Conservation (phyloP, 2,329 filamentous ascomycete species). For the Phyllosticta capitalensis region DNA sequence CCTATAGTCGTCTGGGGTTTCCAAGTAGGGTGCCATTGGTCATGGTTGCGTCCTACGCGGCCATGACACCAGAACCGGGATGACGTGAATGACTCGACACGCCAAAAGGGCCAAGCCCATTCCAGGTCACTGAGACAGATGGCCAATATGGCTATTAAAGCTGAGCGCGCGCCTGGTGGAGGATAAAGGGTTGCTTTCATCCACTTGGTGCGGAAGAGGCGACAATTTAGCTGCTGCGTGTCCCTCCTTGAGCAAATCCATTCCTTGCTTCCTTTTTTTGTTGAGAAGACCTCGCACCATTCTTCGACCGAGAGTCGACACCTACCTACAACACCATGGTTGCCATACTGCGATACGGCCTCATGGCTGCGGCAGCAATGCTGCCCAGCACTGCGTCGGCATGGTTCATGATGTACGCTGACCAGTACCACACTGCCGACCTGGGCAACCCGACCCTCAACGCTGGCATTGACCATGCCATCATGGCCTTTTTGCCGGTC, state of each 20-base stretch:
- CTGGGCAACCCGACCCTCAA: conserved; percentile 9
- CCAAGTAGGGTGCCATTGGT: background rate
- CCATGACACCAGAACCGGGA: background rate
- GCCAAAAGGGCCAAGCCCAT: background rate
- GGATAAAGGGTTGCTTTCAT: background rate
- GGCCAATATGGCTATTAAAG: background rate
- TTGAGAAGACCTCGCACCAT: background rate
- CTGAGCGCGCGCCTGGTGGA: background rate
- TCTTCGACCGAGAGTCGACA: background rate
- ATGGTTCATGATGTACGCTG: conserved; percentile 9
- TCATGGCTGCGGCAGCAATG: background rate
- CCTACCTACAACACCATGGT: background rate
- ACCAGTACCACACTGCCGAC: conserved; percentile 2
- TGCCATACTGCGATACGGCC: background rate
- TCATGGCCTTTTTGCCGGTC: conserved; percentile 30
- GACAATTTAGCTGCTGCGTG: background rate
- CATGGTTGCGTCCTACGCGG: background rate
- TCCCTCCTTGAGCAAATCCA: background rate
- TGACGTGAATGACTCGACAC: background rate
- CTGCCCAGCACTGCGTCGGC: conserved; percentile 1
- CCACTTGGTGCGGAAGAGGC: background rate
- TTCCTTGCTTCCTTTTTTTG: background rate
- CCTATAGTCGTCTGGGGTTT: background rate
- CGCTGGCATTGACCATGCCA: conserved; percentile 27
- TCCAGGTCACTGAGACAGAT: background rate